phyloP scores from a whole-genome alignment of 2,329 filamentous ascomycete genomes.

The Fusarium austroafricanum region DNA sequence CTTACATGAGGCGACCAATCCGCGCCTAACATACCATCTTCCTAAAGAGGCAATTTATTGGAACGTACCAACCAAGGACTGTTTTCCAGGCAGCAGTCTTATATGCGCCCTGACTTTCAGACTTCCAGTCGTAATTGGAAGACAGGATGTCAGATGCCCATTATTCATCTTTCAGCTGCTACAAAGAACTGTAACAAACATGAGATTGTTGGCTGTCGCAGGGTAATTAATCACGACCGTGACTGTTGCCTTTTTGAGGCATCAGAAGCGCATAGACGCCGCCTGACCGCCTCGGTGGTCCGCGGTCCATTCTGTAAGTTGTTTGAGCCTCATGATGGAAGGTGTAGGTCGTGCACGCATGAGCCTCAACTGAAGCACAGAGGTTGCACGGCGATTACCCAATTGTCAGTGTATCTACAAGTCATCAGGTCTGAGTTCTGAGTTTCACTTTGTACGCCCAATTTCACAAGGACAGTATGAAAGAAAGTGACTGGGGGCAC shows the following conservation, averaged over 20 bases:
- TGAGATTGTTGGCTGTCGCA: not conserved
- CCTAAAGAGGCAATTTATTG: not conserved
- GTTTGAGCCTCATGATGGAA: not conserved
- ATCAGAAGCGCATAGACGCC: not conserved
- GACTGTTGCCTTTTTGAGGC: no score
- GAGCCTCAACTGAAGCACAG: no score
- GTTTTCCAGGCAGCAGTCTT: not conserved
- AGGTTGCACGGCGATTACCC: not conserved
- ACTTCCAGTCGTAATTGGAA: not conserved
- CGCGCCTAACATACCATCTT: not conserved
- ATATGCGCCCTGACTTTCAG: not conserved
- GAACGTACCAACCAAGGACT: not conserved
- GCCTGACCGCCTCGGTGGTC: not conserved
- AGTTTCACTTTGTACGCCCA: no score
- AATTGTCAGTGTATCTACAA: no score
- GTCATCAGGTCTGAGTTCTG: no score
- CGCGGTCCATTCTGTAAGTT: not conserved
- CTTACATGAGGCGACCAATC: not conserved
- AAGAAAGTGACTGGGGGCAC: no score
- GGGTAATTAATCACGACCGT: not conserved
- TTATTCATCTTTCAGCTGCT: not conserved
- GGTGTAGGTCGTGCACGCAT: not conserved
- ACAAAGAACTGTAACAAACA: not conserved
- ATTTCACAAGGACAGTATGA: no score
- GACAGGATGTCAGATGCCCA: not conserved